These are phyloP conservation scores for Fusarium pilosicola DNA, from an alignment of 2,329 filamentous ascomycete genomes.

Conservation along the genomic window DNA sequence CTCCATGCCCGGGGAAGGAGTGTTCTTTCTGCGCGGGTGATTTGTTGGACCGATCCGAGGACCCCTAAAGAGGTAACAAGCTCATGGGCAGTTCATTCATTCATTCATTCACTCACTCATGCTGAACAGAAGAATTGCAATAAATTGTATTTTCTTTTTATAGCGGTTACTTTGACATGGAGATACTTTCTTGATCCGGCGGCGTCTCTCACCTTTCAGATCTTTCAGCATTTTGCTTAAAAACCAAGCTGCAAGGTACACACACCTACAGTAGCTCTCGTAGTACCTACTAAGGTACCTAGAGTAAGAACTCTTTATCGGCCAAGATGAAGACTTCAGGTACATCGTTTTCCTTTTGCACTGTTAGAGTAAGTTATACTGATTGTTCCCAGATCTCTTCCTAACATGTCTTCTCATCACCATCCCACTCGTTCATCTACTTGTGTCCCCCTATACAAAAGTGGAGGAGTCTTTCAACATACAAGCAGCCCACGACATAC, in stretches of 20 bases:
- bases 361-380: not conserved
- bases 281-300: not conserved
- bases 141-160: not conserved
- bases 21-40: slow-evolving; percentile 29
- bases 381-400: slow-evolving; percentile 35
- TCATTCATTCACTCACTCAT: not conserved
- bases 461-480: slow-evolving; percentile 99
- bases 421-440: slow-evolving; percentile 75
- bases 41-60: slow-evolving; percentile 50
- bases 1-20: not conserved
- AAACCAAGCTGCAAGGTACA: no score
- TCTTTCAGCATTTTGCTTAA: not conserved
- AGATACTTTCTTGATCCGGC: not conserved
- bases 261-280: no score
- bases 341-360: not conserved
- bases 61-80: slow-evolving; percentile 14
- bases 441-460: slow-evolving; percentile 88
- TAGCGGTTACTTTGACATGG: not conserved
- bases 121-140: not conserved
- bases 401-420: slow-evolving; percentile 54
- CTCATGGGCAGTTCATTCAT: not conserved
- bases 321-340: slow-evolving; percentile 39
- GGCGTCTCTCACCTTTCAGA: not conserved
- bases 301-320: not conserved
- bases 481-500: slow-evolving; percentile 90